These are phyloP conservation scores for Fabrea salina DNA, from an alignment of 169 alveolate genomes.

Conservation along the genomic window DNA sequence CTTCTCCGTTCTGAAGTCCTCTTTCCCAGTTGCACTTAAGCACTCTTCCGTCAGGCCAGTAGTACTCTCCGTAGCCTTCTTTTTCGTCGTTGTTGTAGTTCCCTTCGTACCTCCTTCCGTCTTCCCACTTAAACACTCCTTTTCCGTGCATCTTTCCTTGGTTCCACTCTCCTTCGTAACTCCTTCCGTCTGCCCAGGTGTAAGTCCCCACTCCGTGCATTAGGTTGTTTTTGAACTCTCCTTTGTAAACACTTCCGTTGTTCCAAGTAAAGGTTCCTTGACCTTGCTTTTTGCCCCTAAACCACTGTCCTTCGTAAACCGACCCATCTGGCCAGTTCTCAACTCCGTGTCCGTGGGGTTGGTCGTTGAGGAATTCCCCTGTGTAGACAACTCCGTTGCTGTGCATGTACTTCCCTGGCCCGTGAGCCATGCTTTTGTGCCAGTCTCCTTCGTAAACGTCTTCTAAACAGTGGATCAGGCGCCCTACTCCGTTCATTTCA, in stretches of 20 bases:
- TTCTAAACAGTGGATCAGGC: constrained; percentile 38
- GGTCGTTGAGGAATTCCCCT: constrained; percentile 52
- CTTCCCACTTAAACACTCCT: constrained; percentile 73
- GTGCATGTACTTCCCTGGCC: constrained; percentile 39
- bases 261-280: constrained; percentile 63
- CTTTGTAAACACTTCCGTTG: constrained; percentile 64
- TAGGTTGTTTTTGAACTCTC: constrained; percentile 62
- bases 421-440: constrained; percentile 42
- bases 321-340: constrained; percentile 66
- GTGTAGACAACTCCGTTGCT: constrained; percentile 40
- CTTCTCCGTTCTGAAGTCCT: constrained; percentile 62
- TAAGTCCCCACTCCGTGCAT: constrained; percentile 70
- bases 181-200: constrained; percentile 73
- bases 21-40: constrained; percentile 45
- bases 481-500: constrained; percentile 33
- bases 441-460: constrained; percentile 48
- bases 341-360: constrained; percentile 65
- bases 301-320: constrained; percentile 60
- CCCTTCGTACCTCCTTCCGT: constrained; percentile 69
- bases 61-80: constrained; percentile 13
- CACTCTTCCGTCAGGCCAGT: constrained; percentile 46
- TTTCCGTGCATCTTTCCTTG: constrained; percentile 66
- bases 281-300: constrained; percentile 63
- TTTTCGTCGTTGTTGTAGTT: constrained; percentile 38
- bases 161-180: constrained; percentile 71